A percentile compares a stretch with the other conserved stretches of the same genome.
These are phyloP conservation scores for Penicillium paneum DNA, from an alignment of 2,329 filamentous ascomycete genomes.

Conservation along the genomic window DNA sequence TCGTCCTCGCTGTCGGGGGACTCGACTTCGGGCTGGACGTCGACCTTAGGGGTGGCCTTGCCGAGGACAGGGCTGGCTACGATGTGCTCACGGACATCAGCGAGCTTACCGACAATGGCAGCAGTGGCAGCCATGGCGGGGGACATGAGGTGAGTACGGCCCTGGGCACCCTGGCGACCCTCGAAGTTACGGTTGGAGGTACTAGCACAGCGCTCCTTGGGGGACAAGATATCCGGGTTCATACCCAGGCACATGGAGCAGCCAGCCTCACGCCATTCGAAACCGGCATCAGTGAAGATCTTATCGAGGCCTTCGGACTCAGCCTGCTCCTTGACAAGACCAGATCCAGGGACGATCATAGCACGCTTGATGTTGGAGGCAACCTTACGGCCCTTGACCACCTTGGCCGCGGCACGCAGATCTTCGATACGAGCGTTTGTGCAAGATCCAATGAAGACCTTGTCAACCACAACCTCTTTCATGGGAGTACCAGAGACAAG, in stretches of 20 bases:
- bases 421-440: constrained; percentile 98
- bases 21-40: constrained; percentile 59
- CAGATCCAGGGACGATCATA: constrained; percentile 94
- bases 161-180: constrained; percentile 86
- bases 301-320: constrained; percentile 90
- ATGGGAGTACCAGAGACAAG: constrained; percentile 80
- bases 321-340: constrained; percentile 86
- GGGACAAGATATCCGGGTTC: constrained; percentile 96
- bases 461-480: constrained; percentile 89
- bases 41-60: constrained; percentile 56
- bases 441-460: constrained; percentile 97
- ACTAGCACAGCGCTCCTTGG: constrained; percentile 87
- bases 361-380: constrained; percentile 87
- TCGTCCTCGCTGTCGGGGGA: constrained; percentile 61
- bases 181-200: constrained; percentile 98
- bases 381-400: constrained; percentile 84
- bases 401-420: constrained; percentile 76
- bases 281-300: constrained; percentile 86
- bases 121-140: constrained; percentile 94
- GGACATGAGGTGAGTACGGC: constrained; percentile 93
- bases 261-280: constrained; percentile 96
- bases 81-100: constrained; percentile 81
- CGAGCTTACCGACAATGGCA: constrained; percentile 82
- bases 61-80: constrained; percentile 44
- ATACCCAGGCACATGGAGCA: constrained; percentile 99